Base-by-base conservation (phyloP, 106 monocot species). In the Dendrobium huoshanense region DNA sequence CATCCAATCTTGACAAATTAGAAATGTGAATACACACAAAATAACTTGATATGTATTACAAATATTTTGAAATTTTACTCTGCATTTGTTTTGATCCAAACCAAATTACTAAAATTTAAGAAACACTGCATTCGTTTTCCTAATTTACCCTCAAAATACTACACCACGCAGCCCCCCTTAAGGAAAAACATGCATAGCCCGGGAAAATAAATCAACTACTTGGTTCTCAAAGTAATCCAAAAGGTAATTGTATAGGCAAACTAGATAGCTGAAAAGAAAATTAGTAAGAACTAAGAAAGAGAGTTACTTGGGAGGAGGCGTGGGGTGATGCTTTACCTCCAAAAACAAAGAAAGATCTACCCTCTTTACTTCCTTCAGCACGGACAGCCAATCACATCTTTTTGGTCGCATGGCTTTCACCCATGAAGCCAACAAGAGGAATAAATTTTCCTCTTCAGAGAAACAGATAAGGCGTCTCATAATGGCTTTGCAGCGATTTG, bases 361-460 rank as follows among this genome's bases (percentile, higher is more conserved):
- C 51, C 77, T 92, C 78, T 82, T 86, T 84, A 94, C 77, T 77
- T 94, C 96, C 81, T 89, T 97, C 55, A 97, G 73, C 77, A 96
- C 70, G 22, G 86, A 67, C 37, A 97, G 81, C 96, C 96, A 97
- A 81, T 97, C 94, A 79, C 92, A 87, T 79, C 96, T 92, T 76
- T 56, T 86, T 1, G 96, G 96, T 47, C 89, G 94, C 94, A 94
- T 97, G 18, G 73, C 75, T 55, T 90, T 92, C 51, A 85, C 90
- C 96, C 96, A 97, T 5, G 86, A 70, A 78, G 86, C 82, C 72
- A 97, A 67, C 68, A 97, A n/a, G 13, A 80, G 41, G n/a, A 65
- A 67, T 16, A 97, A 84, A 55, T 48, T 81, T 27, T 87, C 91
- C 79, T 86, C 79, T 40, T 90, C 42, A 55, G 88, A 86, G 77